These are phyloP conservation scores for Bacterosira constricta DNA, from an alignment of 108 stramenopile species.

Conservation along the genomic window DNA sequence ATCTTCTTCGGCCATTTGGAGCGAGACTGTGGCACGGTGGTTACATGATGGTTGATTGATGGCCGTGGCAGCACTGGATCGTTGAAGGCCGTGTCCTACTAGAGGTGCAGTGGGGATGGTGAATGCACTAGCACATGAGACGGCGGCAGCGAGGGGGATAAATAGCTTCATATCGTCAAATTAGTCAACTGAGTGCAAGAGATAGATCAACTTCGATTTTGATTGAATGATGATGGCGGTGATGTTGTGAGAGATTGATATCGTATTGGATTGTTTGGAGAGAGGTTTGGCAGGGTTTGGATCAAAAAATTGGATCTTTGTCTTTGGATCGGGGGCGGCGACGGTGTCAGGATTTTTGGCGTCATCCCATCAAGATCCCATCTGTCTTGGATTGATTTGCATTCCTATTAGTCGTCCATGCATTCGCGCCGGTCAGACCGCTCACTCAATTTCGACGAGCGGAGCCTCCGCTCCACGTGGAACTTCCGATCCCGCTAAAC, in stretches of 20 bases:
- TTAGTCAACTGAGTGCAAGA: not conserved
- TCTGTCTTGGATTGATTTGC: too few species aligned
- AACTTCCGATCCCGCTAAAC: too few species aligned
- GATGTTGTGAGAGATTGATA: not conserved
- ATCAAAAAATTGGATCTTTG: too few species aligned
- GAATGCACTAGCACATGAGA: slow-evolving; percentile 17
- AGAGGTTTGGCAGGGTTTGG: too few species aligned
- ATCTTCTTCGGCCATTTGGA: slow-evolving; percentile 44
- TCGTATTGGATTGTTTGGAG: not conserved
- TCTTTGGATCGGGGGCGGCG: too few species aligned
- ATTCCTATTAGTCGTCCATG: too few species aligned
- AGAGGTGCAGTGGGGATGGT: slow-evolving; percentile 10
- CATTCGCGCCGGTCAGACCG: too few species aligned
- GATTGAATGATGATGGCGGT: not conserved
- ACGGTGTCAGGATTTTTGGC: too few species aligned
- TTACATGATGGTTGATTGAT: not conserved
- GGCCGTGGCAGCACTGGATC: not conserved
- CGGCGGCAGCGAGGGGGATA: slow-evolving; percentile 12
- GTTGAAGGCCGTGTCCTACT: not conserved
- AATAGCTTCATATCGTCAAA: slow-evolving; percentile 27
- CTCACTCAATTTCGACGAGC: too few species aligned
- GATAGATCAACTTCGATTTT: not conserved
- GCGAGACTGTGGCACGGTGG: slow-evolving; percentile 6
- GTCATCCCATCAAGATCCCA: too few species aligned
- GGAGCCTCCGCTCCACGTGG: too few species aligned